Base-by-base conservation (phyloP, 2,329 filamentous ascomycete species). In the Incumbomyces delicatus region DNA sequence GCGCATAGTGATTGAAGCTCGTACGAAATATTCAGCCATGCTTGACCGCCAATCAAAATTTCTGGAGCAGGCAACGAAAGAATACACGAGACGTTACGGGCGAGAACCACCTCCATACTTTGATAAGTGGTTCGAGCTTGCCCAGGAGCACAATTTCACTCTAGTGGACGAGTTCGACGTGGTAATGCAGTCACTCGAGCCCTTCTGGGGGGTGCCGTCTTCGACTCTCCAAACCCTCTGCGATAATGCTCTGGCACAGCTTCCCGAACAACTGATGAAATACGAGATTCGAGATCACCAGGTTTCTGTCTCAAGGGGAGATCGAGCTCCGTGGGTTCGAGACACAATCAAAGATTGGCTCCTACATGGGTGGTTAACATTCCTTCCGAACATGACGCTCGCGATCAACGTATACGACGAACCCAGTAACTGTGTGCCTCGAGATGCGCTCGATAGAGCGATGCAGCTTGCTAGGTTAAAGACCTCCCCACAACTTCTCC, bases 71-170 rank as follows among this genome's bases (percentile, higher is more conserved):
- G 74, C 75, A 22, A 69, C 74, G 7, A 50, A 59, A n/a, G 65
- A 73, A 32, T 80, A 80, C 57, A 66, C 63, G 34, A 60, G 62
- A 38, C 68, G 75, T 48, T 77, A 80, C 54, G 58, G 63, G 2
- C 69, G 72, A 46, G 63, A 71, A 49, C 77, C 77, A 1, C 77
- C 77, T 20, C 75, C 76, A 10, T 70, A 71, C 12, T 80, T 80
- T 51, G 73, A 78, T 50, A 64, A 69, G 50, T 80, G 77, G 77
- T 79, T 75, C 55, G 57, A 68, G 22, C 79, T 51, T 12, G 49
- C 49, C 2, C 16, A 41, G 17, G 31, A 37, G n/a, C 27, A 48
- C 20, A 37, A 48, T n/a, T 48, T 51, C 30, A 18, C 29, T 4
- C 34, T 51, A 13, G 39, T 51, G 14, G 49, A 51, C 22, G 49